Base-by-base conservation (phyloP, 306 rosid genomes). In the Mimosa bimucronata region DNA sequence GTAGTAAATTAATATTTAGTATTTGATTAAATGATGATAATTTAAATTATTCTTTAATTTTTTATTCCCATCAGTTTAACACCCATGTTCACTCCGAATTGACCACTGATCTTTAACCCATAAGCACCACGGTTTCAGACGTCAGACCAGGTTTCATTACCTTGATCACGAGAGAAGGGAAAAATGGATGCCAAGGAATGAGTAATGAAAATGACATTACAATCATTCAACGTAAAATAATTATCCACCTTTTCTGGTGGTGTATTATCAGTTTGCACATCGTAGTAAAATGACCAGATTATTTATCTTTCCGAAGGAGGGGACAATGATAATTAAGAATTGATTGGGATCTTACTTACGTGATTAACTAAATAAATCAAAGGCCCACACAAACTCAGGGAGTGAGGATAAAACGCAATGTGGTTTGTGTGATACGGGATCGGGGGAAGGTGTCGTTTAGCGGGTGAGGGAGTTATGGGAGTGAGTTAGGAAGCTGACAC, bases 401-500 rank as follows among this genome's bases (percentile, higher is more conserved):
- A 41, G 78, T 52, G 80, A 67, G 46, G 29, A 18, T 10, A 11
- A 9, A 52, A 25, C 11, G 31, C 16, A 28, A 0, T 30, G 74
- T 19, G 60, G 25, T 18, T 16, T 50, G 5, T 19, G 60, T 28
- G 19, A 73, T 76, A 29, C 73, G 70, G 37, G 53, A 65, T 74
- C 6, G 31, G 7, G 48, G 5, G 44, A 1, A 31, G 79, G 70
- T 80, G 88, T 88, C 90, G 91, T 90, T 80, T 85, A 48, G 61
- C 42, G 7, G 81, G 89, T 78, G 66, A 76, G 65, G 79, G 71
- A 78, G 85, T 62, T 74, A 34, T 34, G 38, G 38, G 38, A 34
- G 38, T 34, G 37, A 89, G 95, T 90, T 92, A 70, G 88, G 88
- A 89, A 74, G 83, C 41, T 66, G 85, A 85, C 95, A 92, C 89